Percentiles rank a stretch among this genome's conserved stretches.
These are phyloP conservation scores for Entomophthora muscae DNA, from an alignment of 371 early-diverging fungal genomes.

Conservation along the genomic window DNA sequence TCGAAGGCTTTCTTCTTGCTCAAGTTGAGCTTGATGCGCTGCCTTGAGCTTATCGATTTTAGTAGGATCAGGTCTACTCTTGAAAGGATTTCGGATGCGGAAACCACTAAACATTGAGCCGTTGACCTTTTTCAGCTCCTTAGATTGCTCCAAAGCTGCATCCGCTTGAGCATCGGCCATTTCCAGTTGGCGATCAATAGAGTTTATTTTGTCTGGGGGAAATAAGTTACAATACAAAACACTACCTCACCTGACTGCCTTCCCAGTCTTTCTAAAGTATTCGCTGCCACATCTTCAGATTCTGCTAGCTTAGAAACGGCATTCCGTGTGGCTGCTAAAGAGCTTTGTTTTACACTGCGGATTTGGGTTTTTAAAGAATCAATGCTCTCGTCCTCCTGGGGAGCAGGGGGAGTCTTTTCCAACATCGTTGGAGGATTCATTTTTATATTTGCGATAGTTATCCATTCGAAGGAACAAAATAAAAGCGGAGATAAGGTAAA, in stretches of 20 bases:
- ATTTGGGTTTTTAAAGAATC: constrained; percentile 38
- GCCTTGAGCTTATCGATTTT: constrained; percentile 24
- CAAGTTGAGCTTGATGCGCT: constrained; percentile 18
- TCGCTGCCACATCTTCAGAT: constrained; percentile 31
- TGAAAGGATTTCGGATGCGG: constrained; percentile 34
- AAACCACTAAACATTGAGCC: constrained; percentile 44
- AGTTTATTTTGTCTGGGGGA: constrained; percentile 39
- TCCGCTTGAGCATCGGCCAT: constrained; percentile 43
- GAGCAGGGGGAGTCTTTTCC: constrained; percentile 12
- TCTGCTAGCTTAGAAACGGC: constrained; percentile 39
- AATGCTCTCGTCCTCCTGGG: constrained; percentile 34
- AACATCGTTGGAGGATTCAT: neutral
- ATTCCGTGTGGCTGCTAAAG: constrained; percentile 40
- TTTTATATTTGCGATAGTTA: constrained; percentile 5
- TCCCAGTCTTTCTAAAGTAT: constrained; percentile 37
- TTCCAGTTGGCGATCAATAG: constrained; percentile 45
- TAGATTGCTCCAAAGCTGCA: constrained; percentile 40
- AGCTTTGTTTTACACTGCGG: constrained; percentile 42
- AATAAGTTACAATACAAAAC: neutral
- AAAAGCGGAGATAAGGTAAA: too few species aligned
- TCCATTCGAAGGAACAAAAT: too few species aligned
- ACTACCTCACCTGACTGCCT: constrained; percentile 28
- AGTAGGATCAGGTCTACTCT: constrained; percentile 18
- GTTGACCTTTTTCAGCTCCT: constrained; percentile 49
- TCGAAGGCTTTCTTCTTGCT: constrained; percentile 11